phyloP scores from a whole-genome alignment of 2,329 filamentous ascomycete species.

The Gaeumannomyces sp. region DNA sequence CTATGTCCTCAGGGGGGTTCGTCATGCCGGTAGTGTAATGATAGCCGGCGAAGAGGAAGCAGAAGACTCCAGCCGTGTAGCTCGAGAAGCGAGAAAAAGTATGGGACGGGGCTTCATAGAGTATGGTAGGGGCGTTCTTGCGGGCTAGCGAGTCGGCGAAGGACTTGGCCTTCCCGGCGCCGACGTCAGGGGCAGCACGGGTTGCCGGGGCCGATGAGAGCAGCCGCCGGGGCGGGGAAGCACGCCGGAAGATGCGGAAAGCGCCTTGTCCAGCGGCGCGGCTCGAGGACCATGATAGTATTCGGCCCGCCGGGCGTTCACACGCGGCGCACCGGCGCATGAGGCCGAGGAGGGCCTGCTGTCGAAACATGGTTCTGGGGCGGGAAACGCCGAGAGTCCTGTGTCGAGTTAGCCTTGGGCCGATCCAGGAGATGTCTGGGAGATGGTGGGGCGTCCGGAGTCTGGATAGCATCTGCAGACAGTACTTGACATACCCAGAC shows the following conservation, averaged over 20 bases:
- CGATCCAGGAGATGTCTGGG: background rate
- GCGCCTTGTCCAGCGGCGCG: background rate
- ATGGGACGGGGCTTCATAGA: slow-evolving; percentile 62
- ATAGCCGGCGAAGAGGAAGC: slow-evolving; percentile 38
- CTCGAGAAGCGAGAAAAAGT: slow-evolving; percentile 55
- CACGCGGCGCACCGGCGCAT: too few relatives aligned
- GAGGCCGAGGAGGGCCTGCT: background rate
- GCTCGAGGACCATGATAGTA: background rate
- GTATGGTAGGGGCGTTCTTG: slow-evolving; percentile 47
- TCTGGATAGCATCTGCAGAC: background rate
- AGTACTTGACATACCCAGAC: too few relatives aligned
- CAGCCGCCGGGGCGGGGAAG: slow-evolving; percentile 26
- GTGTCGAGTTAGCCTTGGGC: background rate
- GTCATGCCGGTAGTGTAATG: slow-evolving; percentile 23
- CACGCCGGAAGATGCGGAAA: slow-evolving; percentile 19
- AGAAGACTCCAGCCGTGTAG: slow-evolving; percentile 49
- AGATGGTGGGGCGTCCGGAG: background rate
- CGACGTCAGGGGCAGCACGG: slow-evolving; percentile 34
- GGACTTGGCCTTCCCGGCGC: slow-evolving; percentile 33
- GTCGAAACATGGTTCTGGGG: background rate
- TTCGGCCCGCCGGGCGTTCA: background rate
- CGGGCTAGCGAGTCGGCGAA: slow-evolving; percentile 51
- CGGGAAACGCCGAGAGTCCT: too few relatives aligned
- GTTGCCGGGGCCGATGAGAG: slow-evolving; percentile 27
- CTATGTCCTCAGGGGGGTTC: slow-evolving; percentile 46